phyloP scores from a whole-genome alignment of 192 early-diverging fungal species.

The Chytriomyces confervae region DNA sequence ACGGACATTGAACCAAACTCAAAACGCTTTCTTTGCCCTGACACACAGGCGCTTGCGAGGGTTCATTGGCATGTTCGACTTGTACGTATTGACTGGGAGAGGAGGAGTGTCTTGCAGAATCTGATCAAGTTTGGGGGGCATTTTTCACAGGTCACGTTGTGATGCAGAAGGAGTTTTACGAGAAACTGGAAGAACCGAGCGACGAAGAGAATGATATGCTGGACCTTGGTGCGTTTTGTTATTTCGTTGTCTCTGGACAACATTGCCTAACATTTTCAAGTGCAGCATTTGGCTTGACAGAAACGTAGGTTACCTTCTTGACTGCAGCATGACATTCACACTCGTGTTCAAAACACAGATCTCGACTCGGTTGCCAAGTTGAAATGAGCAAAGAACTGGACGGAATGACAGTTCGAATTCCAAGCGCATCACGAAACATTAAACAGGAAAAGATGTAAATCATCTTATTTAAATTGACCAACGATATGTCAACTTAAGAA shows the following conservation, averaged over 20 bases:
- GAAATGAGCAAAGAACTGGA: constrained; percentile 83
- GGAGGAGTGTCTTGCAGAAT: too few species aligned
- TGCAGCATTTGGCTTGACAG: constrained; percentile 89
- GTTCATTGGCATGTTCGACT: constrained; percentile 91
- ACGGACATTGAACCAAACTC: background rate
- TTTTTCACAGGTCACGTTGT: constrained; percentile 78
- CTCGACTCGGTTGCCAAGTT: constrained; percentile 93
- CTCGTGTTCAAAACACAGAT: constrained; percentile 49
- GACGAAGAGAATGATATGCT: constrained; percentile 99
- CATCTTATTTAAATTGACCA: background rate
- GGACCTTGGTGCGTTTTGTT: constrained; percentile 62
- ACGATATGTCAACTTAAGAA: background rate
- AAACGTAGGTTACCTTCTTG: constrained; percentile 69
- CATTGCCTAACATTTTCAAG: too few species aligned
- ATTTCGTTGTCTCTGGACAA: too few species aligned
- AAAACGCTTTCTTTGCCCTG: background rate
- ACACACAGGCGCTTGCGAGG: constrained; percentile 85
- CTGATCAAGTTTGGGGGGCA: too few species aligned
- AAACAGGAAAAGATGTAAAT: constrained; percentile 41
- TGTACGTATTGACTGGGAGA: too few species aligned
- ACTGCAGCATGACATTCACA: background rate
- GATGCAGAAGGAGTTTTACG: constrained; percentile 77
- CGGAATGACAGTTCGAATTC: constrained; percentile 86
- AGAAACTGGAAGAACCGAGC: constrained; percentile 86
- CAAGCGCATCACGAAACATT: constrained; percentile 91